A percentile compares a stretch with the other conserved stretches of the same genome.
phyloP scores from a whole-genome alignment of 495 filamentous ascomycete genomes.

The Xylaria telfairii region DNA sequence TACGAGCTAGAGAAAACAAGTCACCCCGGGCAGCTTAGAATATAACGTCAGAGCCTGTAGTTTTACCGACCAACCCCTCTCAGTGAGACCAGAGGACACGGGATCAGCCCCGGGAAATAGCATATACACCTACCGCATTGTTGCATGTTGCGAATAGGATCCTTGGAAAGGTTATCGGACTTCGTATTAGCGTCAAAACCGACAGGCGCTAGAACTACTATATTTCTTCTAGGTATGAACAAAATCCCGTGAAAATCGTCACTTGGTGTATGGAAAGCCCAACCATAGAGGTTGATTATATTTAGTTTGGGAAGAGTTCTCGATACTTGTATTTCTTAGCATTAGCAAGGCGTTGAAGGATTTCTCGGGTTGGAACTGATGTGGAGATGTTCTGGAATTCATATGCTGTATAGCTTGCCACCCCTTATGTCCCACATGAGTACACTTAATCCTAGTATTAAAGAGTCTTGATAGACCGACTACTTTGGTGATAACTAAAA shows the following conservation, averaged over 20 bases:
- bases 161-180: neutral
- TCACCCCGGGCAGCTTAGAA: neutral
- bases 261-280: neutral
- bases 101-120: neutral
- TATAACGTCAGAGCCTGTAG: neutral
- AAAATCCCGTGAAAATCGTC: neutral
- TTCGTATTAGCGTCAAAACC: neutral
- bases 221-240: neutral
- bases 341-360: slow-evolving; percentile 18
- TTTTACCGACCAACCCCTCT: neutral
- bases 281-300: neutral
- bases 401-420: neutral
- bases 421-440: neutral
- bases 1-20: slow-evolving; percentile 25
- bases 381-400: neutral
- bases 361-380: neutral
- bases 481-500: too few relatives aligned
- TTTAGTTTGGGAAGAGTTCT: neutral
- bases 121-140: neutral
- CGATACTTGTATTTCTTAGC: neutral
- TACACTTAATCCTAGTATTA: too few relatives aligned
- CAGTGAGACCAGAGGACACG: neutral
- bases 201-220: neutral
- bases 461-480: too few relatives aligned
- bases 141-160: neutral